Evolutionary conservation across 805 yeast genomes (phyloP), one percentile per base, ranked within the genome.

Genomic region (Kuraishia capsulata): DNA sequence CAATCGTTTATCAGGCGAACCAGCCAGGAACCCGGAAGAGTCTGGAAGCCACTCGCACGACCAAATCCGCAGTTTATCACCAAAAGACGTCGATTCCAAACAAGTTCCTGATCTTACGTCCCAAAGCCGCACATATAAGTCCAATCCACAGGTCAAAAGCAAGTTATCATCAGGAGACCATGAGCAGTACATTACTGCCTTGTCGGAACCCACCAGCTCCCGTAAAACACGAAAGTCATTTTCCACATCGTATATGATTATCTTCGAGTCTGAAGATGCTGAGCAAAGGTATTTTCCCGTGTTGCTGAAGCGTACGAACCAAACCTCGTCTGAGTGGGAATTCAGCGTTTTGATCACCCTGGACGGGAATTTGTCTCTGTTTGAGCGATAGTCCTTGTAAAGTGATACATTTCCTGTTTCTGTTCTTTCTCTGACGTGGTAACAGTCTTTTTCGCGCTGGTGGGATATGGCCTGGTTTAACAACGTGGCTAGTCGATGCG

Each of bases 231-330:
- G 49, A 48, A 66, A 75, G 28, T 62, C 60, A 33, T 77, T 63
- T 3, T 60, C 52, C 2, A 79, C 81, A 53, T 80, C 81, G 61
- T 84, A 87, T 10, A 88, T 65, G 24, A 76, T 59, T 28, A 85
- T 66, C 19, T 69, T 64, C 5, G 76, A 69, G 52, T 86, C 94
- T 13, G 76, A 69, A 5, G 92, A 77, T 0, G 89, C 82, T 1
- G 89, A 73, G n/a, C 86, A 94, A 30, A 89, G 61, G 45, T 65
- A 77, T 44, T 67, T 69, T 3, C 96, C 96, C 58, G 73, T 71
- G 34, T 87, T 83, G 4, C 92, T 81, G 52, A 85, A 88, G 41
- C 73, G 73, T 11, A 82, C 67, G 52, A 68, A 81, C 97, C 97
- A 89, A 10, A 86, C 90, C 54, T 89, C 95, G 51, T 80, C 76